Percentiles rank a stretch among this genome's conserved stretches.
These are phyloP conservation scores for Penicillium bovifimosum DNA, from an alignment of 495 filamentous ascomycete genomes.

Conservation along the genomic window DNA sequence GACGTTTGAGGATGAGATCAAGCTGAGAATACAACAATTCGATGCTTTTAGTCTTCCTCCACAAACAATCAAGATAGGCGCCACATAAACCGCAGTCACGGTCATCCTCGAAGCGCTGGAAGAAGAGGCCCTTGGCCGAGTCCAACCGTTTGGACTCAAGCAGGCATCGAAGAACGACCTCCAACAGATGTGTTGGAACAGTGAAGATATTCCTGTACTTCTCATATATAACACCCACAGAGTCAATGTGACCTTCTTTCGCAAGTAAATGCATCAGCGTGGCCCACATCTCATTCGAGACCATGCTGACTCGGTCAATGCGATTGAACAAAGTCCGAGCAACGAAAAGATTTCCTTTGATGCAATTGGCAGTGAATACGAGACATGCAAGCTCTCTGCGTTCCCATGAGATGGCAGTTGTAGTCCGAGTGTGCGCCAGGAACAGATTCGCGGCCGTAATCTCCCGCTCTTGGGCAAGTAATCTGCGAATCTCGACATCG, in stretches of 20 bases:
- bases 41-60: constrained; percentile 40
- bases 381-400: constrained; percentile 28
- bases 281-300: constrained; percentile 37
- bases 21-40: constrained; percentile 35
- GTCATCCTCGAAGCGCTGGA: constrained; percentile 28
- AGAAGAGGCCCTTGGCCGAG: constrained; percentile 34
- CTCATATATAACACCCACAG: constrained; percentile 31
- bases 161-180: constrained; percentile 37
- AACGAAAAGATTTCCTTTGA: constrained; percentile 35
- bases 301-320: constrained; percentile 29
- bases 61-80: constrained; percentile 37
- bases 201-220: constrained; percentile 24
- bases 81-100: constrained; percentile 34
- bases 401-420: constrained; percentile 21
- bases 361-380: constrained; percentile 36
- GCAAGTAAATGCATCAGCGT: constrained; percentile 37
- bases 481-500: constrained; percentile 10
- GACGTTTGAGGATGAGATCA: constrained; percentile 22
- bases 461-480: constrained; percentile 18
- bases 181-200: constrained; percentile 30
- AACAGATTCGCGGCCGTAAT: constrained; percentile 41
- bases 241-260: constrained; percentile 37
- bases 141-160: constrained; percentile 38
- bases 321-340: constrained; percentile 37
- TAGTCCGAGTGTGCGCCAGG: constrained; percentile 8